A percentile compares a stretch with the other conserved stretches of the same genome.
phyloP scores from a whole-genome alignment of 306 rosid genomes.

The Gleditsia sinensis region DNA sequence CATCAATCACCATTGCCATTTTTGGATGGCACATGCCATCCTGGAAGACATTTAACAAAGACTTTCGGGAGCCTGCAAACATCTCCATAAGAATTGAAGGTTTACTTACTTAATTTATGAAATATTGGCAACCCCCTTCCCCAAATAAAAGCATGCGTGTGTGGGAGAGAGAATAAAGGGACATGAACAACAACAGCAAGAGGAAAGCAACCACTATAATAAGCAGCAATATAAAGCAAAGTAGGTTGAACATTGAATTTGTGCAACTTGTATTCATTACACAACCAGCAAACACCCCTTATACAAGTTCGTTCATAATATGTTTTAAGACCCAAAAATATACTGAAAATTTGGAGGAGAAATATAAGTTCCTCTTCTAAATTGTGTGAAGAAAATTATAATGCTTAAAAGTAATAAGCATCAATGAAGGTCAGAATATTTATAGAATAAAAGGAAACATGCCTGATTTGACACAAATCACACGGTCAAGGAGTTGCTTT shows the following conservation, averaged over 20 bases:
- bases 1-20: conserved; percentile 80
- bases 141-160: neutral
- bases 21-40: conserved; percentile 73
- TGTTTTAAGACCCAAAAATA: neutral
- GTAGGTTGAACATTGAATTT: neutral
- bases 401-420: conserved; percentile 17
- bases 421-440: conserved; percentile 10
- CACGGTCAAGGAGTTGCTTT: conserved; percentile 60
- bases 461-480: conserved; percentile 76
- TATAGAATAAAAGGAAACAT: neutral
- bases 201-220: conserved; percentile 22
- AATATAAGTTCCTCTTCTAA: conserved; percentile 4
- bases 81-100: neutral
- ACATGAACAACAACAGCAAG: conserved; percentile 28
- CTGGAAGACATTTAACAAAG: conserved; percentile 81
- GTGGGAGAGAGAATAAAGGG: neutral
- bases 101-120: neutral
- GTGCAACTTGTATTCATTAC: neutral
- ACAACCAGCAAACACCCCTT: conserved; percentile 19
- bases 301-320: neutral
- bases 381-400: neutral
- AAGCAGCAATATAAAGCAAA: neutral
- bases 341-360: neutral
- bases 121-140: neutral
- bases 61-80: conserved; percentile 59